These are phyloP conservation scores for Eucalyptus sp. DNA, from an alignment of 345 rosid genomes.

Conservation along the genomic window DNA sequence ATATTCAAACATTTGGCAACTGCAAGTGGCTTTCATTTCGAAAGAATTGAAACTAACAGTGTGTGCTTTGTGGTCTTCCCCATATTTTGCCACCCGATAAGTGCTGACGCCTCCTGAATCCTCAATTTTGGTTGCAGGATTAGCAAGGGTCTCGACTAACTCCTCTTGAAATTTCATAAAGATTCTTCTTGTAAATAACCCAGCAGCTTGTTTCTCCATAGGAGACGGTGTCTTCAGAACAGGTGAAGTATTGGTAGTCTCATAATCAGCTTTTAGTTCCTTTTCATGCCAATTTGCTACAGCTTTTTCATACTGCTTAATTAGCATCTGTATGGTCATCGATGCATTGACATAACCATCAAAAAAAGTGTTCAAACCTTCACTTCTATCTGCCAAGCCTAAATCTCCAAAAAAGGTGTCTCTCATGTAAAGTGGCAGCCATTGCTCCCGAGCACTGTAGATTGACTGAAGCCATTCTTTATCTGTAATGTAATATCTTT, in stretches of 20 bases:
- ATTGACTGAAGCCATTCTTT: conserved; percentile 62
- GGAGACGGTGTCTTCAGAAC: conserved; percentile 67
- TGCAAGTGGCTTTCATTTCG: conserved; percentile 68
- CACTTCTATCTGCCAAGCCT: conserved; percentile 15
- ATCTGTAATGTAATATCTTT: conserved; percentile 37
- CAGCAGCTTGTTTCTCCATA: conserved; percentile 75
- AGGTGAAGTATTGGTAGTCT: conserved; percentile 38
- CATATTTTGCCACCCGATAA: conserved; percentile 60
- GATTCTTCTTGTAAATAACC: conserved; percentile 45
- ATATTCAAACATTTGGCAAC: conserved; percentile 80
- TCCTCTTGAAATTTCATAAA: conserved; percentile 74
- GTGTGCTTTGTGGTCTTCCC: conserved; percentile 49
- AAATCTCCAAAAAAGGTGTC: conserved; percentile 58
- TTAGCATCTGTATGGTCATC: conserved; percentile 39
- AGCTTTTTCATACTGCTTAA: conserved; percentile 62
- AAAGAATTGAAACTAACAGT: conserved; percentile 46
- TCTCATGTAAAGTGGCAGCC: conserved; percentile 63
- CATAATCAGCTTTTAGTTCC: conserved; percentile 70
- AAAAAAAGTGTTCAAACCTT: conserved; percentile 33
- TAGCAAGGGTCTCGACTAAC: conserved; percentile 63
- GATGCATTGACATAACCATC: conserved; percentile 49
- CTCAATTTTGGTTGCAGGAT: conserved; percentile 47
- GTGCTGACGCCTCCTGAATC: conserved; percentile 39
- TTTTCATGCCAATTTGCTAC: conserved; percentile 53
- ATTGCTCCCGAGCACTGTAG: conserved; percentile 50